Base-by-base conservation (phyloP, 352 stramenopile species). In the Phytopythium sindhum region DNA sequence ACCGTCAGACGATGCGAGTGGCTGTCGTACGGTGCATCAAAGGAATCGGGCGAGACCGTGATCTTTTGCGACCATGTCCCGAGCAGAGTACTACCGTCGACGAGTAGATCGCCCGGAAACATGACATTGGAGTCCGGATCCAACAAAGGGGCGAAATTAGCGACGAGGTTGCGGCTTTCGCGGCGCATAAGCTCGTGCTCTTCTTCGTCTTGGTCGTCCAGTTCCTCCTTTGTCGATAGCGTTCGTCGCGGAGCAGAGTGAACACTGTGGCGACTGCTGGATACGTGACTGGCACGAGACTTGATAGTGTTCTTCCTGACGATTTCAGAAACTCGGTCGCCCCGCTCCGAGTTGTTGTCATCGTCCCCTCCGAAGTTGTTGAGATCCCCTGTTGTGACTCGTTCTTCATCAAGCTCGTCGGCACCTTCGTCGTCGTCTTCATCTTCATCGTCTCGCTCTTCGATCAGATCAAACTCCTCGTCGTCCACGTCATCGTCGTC, bases 61-160 rank as follows among this genome's bases (percentile, higher is more conserved):
- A 91, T 86, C 44, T 81, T 66, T 35, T 90, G 80, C 11, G 85
- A 84, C 81, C 80, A 90, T 33, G 83, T 92, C 4, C 83, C 83
- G 0, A 94, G 69, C 14, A 94, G 47, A 17, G 75, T 71, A 60
- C 78, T 87, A 10, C 78, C 73, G 59, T 91, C 81, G 28, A 77
- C 57, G 29, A 84, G 63, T 37, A 90, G 61, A 45, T 89, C 77
- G 11, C 85, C 81, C 28, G 52, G 74, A 51, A 92, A 94, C 51
- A 81, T 68, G 4, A 74, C 67, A 41, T 78, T 84, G 51, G 83
- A 90, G 44, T 89, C 79, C 19, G 73, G 77, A 50, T 94, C 85
- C 12, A 92, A 66, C 31, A 94, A 68, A 0, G 85, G 79, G 3
- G 80, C 77, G 65, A 94, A 90, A 41, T 87, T 72, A 4, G 85